phyloP scores from a whole-genome alignment of 106 monocot species.

The Acanthochlamys bracteata region DNA sequence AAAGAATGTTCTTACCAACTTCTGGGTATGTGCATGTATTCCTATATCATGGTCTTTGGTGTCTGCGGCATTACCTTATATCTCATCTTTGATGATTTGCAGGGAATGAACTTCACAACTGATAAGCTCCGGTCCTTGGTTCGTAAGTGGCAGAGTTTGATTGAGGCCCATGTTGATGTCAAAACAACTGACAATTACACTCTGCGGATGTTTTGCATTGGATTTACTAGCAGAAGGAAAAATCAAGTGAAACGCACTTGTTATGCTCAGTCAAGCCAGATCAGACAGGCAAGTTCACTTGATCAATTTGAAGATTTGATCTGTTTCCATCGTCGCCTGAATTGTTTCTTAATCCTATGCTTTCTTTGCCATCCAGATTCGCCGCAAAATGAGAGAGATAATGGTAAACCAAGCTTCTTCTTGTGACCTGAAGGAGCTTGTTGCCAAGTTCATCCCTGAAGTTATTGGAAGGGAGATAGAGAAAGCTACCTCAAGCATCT shows the following conservation, averaged over 20 bases:
- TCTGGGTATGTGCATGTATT: constrained; percentile 54
- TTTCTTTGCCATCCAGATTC: constrained; percentile 34
- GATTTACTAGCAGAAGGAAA: constrained; percentile 75
- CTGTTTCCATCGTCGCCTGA: too few species aligned
- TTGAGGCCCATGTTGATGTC: constrained; percentile 94
- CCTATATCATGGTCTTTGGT: background rate
- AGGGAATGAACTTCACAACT: constrained; percentile 89
- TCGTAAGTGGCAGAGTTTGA: constrained; percentile 81
- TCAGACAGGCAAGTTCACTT: constrained; percentile 46
- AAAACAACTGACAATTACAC: constrained; percentile 86
- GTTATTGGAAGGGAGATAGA: constrained; percentile 81
- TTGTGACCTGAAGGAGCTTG: constrained; percentile 67
- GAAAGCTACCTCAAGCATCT: constrained; percentile 70
- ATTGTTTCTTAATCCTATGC: background rate
- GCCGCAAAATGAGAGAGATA: constrained; percentile 80
- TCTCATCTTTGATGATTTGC: background rate
- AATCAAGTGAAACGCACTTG: constrained; percentile 94
- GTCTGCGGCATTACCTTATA: background rate
- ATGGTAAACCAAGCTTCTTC: constrained; percentile 69
- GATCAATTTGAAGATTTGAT: background rate
- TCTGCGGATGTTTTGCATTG: constrained; percentile 85
- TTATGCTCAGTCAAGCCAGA: constrained; percentile 82
- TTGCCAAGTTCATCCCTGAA: constrained; percentile 75
- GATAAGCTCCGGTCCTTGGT: constrained; percentile 86
- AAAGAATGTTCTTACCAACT: constrained; percentile 89